Evolutionary conservation across 108 stramenopile genomes (phyloP).

Genomic region (Craspedostauros australis): DNA sequence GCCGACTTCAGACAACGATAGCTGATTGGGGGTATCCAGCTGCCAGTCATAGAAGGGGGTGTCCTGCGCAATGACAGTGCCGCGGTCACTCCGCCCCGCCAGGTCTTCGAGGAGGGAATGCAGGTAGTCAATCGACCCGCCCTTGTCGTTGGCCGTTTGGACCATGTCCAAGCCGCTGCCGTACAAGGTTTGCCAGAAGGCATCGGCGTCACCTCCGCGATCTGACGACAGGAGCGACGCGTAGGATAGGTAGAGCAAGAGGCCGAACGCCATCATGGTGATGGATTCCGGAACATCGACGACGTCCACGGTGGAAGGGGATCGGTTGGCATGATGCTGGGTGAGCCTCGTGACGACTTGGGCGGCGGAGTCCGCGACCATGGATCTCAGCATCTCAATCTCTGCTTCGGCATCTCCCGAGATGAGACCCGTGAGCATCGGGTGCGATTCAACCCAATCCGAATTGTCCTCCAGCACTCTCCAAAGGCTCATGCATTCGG

Average conservation of each 20-base stretch:
- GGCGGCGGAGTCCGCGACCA: conserved; percentile 4
- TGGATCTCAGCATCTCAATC: conserved; percentile 10
- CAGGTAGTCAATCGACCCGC: conserved; percentile 51
- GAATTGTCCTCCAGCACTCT: conserved; percentile 19
- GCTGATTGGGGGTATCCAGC: neutral
- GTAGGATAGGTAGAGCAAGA: conserved; percentile 44
- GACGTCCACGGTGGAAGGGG: conserved; percentile 5
- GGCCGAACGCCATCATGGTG: conserved; percentile 51
- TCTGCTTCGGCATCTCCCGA: conserved; percentile 9
- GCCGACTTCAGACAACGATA: conserved; percentile 8
- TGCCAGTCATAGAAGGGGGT: conserved; percentile 24
- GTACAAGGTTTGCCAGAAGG: conserved; percentile 14
- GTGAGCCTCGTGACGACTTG: conserved; percentile 1
- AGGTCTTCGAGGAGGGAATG: conserved; percentile 25
- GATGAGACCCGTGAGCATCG: conserved; percentile 31
- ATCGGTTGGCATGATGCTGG: neutral
- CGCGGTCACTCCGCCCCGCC: neutral
- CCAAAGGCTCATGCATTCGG: conserved; percentile 64
- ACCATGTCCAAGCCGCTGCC: conserved; percentile 31
- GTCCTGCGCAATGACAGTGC: neutral
- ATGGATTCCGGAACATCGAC: conserved; percentile 36
- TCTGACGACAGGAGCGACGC: neutral
- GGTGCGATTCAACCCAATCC: conserved; percentile 39
- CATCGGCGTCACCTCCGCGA: neutral
- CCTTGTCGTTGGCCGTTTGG: conserved; percentile 42